Evolutionary conservation across 441 rosid species (phyloP), one percentile per base, ranked within the genome.

Genomic region (Syzygium malaccense): DNA sequence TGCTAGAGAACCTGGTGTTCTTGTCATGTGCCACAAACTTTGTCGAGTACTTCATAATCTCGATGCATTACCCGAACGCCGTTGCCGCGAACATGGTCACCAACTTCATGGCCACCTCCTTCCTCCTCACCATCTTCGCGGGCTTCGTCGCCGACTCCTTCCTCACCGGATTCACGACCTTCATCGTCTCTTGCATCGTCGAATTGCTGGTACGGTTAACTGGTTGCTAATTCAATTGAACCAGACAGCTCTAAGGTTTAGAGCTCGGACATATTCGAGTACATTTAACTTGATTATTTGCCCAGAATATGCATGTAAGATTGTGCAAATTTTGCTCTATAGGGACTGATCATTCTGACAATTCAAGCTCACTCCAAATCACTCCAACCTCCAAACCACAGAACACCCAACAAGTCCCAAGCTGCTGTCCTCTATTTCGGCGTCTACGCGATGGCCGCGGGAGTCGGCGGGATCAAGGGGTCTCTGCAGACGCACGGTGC

Each of bases 1-100:
- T 91, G 23, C 60, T 95, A 45, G 97, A 95, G 95, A 94, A 94
- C 91, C 66, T 94, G 94, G 96, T 94, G 45, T 95, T 95, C 91
- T 78, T 94, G 64, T 88, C 94, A 33, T 92, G 92, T 86, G 94
- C 94, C 32, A 91, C 93, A 4, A 94, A 94, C 86, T 93, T 94
- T 83, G 88, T 94, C 19, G 53, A 90, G 14, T 94, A 95, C 87
- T 94, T 95, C 85, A 88, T 41, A n/a, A 87, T 62, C 86, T 90
- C 93, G 60, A 92, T 94, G 95, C 94, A 94, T 90, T 95, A 94
- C 89, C 87, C 93, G 78, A 62, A 91, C n/a, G 93, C 97, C 28
- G 90, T 88, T 75, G 92, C 97, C 12, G 92, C 97, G 12, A 95
- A 91, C 89, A 94, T 91, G 95, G 95, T 93, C 49, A 94, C 95